Evolutionary conservation across 768 basidiomycete species (phyloP).

Genomic region (Bullera alba): DNA sequence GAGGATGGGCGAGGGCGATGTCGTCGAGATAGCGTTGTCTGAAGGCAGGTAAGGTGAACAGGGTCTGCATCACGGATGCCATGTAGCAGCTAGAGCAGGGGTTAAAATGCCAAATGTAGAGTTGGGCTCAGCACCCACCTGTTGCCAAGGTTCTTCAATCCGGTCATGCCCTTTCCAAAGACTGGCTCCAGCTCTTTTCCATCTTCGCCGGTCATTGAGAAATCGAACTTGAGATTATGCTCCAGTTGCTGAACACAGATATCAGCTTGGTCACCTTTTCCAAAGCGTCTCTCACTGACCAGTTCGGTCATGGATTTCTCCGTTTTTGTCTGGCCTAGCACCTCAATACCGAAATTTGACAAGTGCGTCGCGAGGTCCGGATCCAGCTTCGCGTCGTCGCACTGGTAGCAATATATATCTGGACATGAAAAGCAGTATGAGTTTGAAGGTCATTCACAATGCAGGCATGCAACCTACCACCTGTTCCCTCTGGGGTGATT

Average conservation of each 20-base stretch:
- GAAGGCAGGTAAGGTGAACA: constrained; percentile 77
- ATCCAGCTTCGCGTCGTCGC: constrained; percentile 75
- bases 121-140: constrained; percentile 50
- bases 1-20: constrained; percentile 53
- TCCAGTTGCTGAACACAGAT: constrained; percentile 71
- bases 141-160: constrained; percentile 86
- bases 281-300: constrained; percentile 51
- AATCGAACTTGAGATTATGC: constrained; percentile 90
- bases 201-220: constrained; percentile 77
- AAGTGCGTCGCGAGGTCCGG: constrained; percentile 69
- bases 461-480: constrained; percentile 54
- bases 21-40: constrained; percentile 59
- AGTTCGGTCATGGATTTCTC: constrained; percentile 96
- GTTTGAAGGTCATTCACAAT: neutral
- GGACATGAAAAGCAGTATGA: neutral
- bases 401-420: constrained; percentile 92
- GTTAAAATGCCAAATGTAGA: neutral
- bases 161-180: constrained; percentile 82
- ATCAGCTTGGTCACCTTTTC: no score
- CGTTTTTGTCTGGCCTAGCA: constrained; percentile 73
- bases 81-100: constrained; percentile 89
- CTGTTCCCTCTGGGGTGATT: constrained; percentile 87
- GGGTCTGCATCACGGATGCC: constrained; percentile 80
- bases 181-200: constrained; percentile 81
- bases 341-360: constrained; percentile 75